These are phyloP conservation scores for Coemansia sp. DNA, from an alignment of 192 early-diverging fungal genomes.

Conservation along the genomic window DNA sequence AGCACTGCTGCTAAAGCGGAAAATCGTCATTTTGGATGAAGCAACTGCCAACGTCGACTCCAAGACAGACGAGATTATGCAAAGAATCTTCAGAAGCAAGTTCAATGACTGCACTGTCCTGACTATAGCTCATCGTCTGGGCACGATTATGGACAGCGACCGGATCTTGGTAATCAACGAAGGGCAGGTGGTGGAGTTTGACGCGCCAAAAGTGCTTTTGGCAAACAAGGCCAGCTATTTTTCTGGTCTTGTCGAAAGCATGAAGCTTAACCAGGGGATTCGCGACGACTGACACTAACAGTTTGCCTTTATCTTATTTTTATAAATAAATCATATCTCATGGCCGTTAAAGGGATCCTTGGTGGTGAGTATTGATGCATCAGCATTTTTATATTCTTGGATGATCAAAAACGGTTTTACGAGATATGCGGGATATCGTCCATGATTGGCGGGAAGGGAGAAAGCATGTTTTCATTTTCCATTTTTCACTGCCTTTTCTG, in stretches of 20 bases:
- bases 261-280: background rate
- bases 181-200: background rate
- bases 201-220: background rate
- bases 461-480: conserved; percentile 1
- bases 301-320: too few species aligned
- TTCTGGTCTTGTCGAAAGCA: background rate
- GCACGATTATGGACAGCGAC: background rate
- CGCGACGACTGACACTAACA: too few species aligned
- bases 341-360: too few species aligned
- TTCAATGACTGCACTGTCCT: background rate
- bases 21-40: conserved; percentile 63
- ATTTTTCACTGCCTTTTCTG: background rate
- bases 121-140: background rate
- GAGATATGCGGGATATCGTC: background rate
- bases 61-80: background rate
- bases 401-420: background rate
- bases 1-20: conserved; percentile 62
- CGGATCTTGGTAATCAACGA: background rate
- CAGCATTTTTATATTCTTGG: background rate
- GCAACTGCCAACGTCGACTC: conserved; percentile 48
- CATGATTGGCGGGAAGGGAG: background rate
- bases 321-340: too few species aligned
- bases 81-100: background rate
- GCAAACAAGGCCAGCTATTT: conserved; percentile 4
- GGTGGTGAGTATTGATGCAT: background rate